Evolutionary conservation across 805 yeast genomes (phyloP), one percentile per base, ranked within the genome.

Genomic region (Pichia insulana): DNA sequence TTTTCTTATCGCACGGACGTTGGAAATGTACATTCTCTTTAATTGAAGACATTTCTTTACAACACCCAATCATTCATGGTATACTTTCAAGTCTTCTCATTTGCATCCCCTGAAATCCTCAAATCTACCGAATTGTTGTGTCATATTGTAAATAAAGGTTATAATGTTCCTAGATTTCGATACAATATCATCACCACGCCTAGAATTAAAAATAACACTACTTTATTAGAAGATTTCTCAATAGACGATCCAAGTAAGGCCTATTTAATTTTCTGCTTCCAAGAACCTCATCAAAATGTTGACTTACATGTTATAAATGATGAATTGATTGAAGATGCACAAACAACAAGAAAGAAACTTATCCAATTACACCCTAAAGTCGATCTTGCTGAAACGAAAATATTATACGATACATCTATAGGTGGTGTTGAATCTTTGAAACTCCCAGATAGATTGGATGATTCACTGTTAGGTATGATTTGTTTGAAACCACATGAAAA

Each of bases 111-210:
- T 9, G 42, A 43, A 30, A 26, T 50, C 11, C 5, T 12, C 7
- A 16, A 18, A 2, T 35, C 51, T 11, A 63, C 62, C 36, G 26
- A 41, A 4, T 40, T 37, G 18, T 40, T 70, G 26, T 44, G 52
- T 6, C 43, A 53, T 7, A 43, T 71, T n/a, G 55, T 77, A 43
- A 77, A 77, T 52, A 62, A 65, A 42, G 76, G 76, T 1, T 77
- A 76, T 54, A 61, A 69, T 46, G 71, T 69, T 45, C 71, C 73
- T 9, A 58, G 71, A 43, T 64, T 46, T 54, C 65, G 64, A 47
- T 77, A 60, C 50, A 62, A 64, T 1, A 52, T 73, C 7, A 65
- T 77, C 16, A 46, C 50, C 13, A 58, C 71, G 0, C 58, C 66
- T 5, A 60, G 83, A 41, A 60, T 77, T 22, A 63, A 65, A 37